phyloP scores from a whole-genome alignment of 2,329 filamentous ascomycete species.

The Aspergillus latus region DNA sequence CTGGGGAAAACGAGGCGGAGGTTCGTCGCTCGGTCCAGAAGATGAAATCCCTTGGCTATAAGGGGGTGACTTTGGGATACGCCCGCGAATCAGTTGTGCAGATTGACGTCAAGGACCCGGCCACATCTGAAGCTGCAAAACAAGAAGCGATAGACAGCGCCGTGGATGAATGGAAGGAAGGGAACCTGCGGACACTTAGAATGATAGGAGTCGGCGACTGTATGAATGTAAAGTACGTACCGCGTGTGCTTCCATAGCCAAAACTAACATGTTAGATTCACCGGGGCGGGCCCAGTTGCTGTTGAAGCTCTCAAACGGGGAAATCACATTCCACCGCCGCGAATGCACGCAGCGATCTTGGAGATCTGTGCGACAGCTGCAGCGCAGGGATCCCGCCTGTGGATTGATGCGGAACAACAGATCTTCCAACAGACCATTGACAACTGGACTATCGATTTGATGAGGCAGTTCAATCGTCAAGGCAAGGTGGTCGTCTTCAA shows the following conservation, averaged over 20 bases:
- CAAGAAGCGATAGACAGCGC: constrained; percentile 22
- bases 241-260: background rate
- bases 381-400: constrained; percentile 40
- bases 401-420: constrained; percentile 52
- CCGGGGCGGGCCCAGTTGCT: constrained; percentile 43
- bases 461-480: constrained; percentile 45
- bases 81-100: constrained; percentile 44
- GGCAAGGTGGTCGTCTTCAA: constrained; percentile 40
- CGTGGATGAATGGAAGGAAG: constrained; percentile 49
- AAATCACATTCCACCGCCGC: constrained; percentile 31
- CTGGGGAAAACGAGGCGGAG: constrained; percentile 61
- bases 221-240: constrained; percentile 45
- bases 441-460: constrained; percentile 47
- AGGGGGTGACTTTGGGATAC: constrained; percentile 51
- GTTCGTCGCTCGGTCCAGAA: constrained; percentile 38
- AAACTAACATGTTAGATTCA: constrained; percentile 34
- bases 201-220: constrained; percentile 47
- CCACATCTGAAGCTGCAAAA: constrained; percentile 10
- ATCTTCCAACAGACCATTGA: constrained; percentile 47
- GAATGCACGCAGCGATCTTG: constrained; percentile 38
- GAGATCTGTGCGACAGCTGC: constrained; percentile 38
- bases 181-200: constrained; percentile 47
- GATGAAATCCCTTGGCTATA: constrained; percentile 46
- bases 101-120: constrained; percentile 11
- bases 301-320: constrained; percentile 39